phyloP scores from a whole-genome alignment of 2,329 filamentous ascomycete genomes.

The Cladosporium phlei region DNA sequence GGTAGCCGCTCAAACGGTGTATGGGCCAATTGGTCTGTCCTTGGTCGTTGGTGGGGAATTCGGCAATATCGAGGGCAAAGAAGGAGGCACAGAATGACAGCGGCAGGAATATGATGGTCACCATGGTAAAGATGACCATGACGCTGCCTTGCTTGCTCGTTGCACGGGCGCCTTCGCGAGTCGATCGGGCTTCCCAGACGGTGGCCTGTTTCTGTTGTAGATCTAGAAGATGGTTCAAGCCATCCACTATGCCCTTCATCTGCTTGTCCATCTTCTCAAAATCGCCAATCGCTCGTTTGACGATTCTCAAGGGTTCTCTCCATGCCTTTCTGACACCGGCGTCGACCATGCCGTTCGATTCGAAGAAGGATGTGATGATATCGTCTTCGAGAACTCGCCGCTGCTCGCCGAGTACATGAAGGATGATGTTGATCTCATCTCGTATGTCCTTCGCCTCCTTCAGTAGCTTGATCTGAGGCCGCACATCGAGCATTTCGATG shows the following conservation, averaged over 20 bases:
- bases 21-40: slow-evolving; percentile 1
- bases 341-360: too few relatives aligned
- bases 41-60: slow-evolving; percentile 36
- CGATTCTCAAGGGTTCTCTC: background rate
- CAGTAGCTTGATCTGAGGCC: slow-evolving; percentile 56
- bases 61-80: slow-evolving; percentile 51
- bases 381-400: background rate
- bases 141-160: slow-evolving; percentile 55
- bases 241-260: slow-evolving; percentile 55
- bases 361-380: background rate
- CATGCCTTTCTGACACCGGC: too few relatives aligned
- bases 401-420: background rate
- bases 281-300: slow-evolving; percentile 33
- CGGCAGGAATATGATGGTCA: slow-evolving; percentile 55
- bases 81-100: slow-evolving; percentile 52
- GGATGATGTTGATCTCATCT: slow-evolving; percentile 62
- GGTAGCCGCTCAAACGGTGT: background rate
- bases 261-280: slow-evolving; percentile 62
- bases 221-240: slow-evolving; percentile 59
- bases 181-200: slow-evolving; percentile 60
- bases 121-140: slow-evolving; percentile 57
- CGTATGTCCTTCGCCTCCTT: slow-evolving; percentile 63
- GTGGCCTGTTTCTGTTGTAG: slow-evolving; percentile 67
- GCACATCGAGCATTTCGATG: slow-evolving; percentile 52
- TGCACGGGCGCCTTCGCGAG: slow-evolving; percentile 56